Evolutionary conservation across 192 early-diverging fungal genomes (phyloP).

Genomic region (Phlyctochytrium planicorne): DNA sequence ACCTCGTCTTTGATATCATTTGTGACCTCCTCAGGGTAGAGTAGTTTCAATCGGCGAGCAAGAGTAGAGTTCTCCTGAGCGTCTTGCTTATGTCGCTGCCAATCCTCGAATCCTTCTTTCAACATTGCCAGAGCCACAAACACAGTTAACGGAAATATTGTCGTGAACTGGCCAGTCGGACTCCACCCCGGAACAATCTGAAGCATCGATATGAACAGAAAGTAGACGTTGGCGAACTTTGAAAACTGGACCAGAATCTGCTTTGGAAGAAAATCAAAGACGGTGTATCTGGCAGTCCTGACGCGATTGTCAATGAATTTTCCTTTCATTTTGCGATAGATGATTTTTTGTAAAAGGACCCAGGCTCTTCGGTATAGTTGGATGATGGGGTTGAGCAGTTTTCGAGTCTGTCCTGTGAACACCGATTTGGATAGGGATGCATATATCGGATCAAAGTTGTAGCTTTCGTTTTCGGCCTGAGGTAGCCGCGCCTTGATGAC

Average conservation of each 20-base stretch:
- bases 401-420: neutral
- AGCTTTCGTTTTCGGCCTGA: neutral
- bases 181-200: constrained; percentile 64
- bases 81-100: constrained; percentile 12
- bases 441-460: neutral
- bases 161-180: constrained; percentile 79
- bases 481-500: neutral
- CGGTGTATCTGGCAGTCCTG: constrained; percentile 64
- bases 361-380: neutral
- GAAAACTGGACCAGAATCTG: constrained; percentile 64
- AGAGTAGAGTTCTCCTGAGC: constrained; percentile 12
- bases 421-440: neutral
- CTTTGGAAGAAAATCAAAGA: constrained; percentile 60
- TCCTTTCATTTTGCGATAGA: constrained; percentile 1
- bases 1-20: neutral
- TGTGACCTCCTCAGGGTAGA: neutral
- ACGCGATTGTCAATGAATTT: constrained; percentile 55
- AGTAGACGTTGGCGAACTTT: constrained; percentile 67
- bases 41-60: neutral
- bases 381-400: neutral
- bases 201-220: constrained; percentile 58
- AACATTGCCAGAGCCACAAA: constrained; percentile 77
- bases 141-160: constrained; percentile 65
- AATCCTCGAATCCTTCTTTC: constrained; percentile 76
- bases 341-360: neutral